phyloP scores from a whole-genome alignment of 1,284 basidiomycete genomes.

The Moniliophthora roreri region DNA sequence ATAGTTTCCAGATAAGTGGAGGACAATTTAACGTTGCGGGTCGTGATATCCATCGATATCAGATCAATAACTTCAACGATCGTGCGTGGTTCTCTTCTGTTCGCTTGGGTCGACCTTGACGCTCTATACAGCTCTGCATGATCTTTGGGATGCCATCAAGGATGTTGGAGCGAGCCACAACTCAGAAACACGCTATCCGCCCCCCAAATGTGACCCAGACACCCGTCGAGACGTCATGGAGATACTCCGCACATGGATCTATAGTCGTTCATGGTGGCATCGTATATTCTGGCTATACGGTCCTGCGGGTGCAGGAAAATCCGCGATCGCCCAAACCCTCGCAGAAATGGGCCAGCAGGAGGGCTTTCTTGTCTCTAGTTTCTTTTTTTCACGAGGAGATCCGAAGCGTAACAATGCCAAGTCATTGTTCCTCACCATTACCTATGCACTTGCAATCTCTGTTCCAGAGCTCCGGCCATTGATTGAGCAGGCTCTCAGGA shows the following conservation, averaged over 20 bases:
- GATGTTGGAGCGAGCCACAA: background rate
- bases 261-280: background rate
- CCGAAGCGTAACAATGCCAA: conserved; percentile 3
- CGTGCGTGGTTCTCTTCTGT: too few relatives aligned
- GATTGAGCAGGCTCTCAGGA: background rate
- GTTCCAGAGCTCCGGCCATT: background rate
- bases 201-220: conserved; percentile 10
- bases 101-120: too few relatives aligned
- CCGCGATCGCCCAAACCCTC: conserved; percentile 19
- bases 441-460: background rate
- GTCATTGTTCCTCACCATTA: conserved; percentile 4
- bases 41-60: too few relatives aligned
- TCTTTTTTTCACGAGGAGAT: conserved; percentile 17
- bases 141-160: background rate
- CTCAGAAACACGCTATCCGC: background rate
- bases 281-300: conserved; percentile 19
- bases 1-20: too few relatives aligned
- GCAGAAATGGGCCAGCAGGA: conserved; percentile 9
- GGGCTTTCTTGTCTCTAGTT: conserved; percentile 14
- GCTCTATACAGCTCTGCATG: background rate
- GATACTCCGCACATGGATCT: conserved; percentile 14
- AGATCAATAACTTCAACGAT: too few relatives aligned
- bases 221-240: conserved; percentile 15
- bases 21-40: too few relatives aligned
- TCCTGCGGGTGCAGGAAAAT: conserved; percentile 19